Percentiles rank a stretch among this genome's conserved stretches.
Evolutionary conservation across 441 rosid genomes (phyloP).

Genomic region (Pelargonium exstipulatum): DNA sequence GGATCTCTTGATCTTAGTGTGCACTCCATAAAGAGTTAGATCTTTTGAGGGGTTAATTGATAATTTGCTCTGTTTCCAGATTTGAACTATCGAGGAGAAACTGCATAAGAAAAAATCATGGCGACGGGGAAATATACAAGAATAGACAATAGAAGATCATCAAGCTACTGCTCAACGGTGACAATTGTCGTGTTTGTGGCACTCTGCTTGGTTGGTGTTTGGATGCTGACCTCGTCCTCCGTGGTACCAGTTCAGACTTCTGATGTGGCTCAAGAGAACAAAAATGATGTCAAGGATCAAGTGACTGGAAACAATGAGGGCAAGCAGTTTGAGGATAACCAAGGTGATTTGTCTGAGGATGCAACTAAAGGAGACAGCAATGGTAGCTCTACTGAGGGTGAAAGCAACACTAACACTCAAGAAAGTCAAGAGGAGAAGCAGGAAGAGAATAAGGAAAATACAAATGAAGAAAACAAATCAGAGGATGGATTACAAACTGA

Average conservation of each 20-base stretch:
- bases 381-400: constrained; percentile 22
- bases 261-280: constrained; percentile 50
- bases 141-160: constrained; percentile 59
- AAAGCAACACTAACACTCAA: constrained; percentile 25
- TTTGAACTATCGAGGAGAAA: constrained; percentile 1
- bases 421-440: constrained; percentile 39
- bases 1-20: neutral
- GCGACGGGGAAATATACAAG: constrained; percentile 64
- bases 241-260: constrained; percentile 49
- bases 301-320: constrained; percentile 33
- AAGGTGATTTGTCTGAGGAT: constrained; percentile 52
- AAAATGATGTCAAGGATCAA: constrained; percentile 46
- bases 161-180: constrained; percentile 72
- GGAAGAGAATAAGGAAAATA: constrained; percentile 25
- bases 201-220: constrained; percentile 75
- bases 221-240: constrained; percentile 92
- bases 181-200: constrained; percentile 72
- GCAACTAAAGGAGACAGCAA: constrained; percentile 46
- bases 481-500: constrained; percentile 29
- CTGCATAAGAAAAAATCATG: constrained; percentile 41
- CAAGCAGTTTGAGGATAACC: constrained; percentile 44
- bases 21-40: neutral
- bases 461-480: constrained; percentile 31
- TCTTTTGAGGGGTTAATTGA: neutral
- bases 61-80: neutral